Base-by-base conservation (phyloP, 148 eudicot genomes). In the Rheum nobile region DNA sequence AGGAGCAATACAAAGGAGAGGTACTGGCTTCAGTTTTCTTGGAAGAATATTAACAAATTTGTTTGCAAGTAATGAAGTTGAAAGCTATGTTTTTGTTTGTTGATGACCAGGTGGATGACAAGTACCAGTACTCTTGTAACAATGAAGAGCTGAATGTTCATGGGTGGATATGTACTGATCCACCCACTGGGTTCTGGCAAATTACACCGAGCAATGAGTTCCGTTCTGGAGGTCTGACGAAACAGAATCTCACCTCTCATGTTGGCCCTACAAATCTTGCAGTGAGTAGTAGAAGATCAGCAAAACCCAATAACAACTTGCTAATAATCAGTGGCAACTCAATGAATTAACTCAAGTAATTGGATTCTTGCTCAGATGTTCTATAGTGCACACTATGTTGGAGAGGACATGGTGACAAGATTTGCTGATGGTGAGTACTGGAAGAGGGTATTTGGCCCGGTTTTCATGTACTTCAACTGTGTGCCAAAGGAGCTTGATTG, bases 361-460 rank as follows among this genome's bases (percentile, higher is more conserved):
- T 35, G 67, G 75, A 12, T 31, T 44, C 2, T 37, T 72, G 34
- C 6, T 68, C 83, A 93, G 98, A 87, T 93, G 86, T 93, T 93
- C 79, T 75, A 87, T 5, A 88, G 97, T 77, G 91, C 80, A 41
- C 98, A 93, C 65, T 93, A 94, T 77, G 91, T 88, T 24, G 98
- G 98, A 70, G 90, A 86, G 41, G 90, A 85, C 75, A 72, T 91
- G 46, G 85, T 82, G 42, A 89, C 92, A 0, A 91, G 88, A 80
- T 85, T 94, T 65, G 85, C 72, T 35, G 87, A 87, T 70, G 91
- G 89, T 0, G 97, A 94, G 82, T 68, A 83, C 11, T 94, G 98
- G 98, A 91, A 94, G 83, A 91, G 88, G 82, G 97, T 91, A 13
- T 93, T 93, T 77, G 98, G 98, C 13, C 98, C 98, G 4, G 91